Conservation (phyloP, 2,329 filamentous ascomycete genomes). For the Myriosclerotinia scirpicola region DNA sequence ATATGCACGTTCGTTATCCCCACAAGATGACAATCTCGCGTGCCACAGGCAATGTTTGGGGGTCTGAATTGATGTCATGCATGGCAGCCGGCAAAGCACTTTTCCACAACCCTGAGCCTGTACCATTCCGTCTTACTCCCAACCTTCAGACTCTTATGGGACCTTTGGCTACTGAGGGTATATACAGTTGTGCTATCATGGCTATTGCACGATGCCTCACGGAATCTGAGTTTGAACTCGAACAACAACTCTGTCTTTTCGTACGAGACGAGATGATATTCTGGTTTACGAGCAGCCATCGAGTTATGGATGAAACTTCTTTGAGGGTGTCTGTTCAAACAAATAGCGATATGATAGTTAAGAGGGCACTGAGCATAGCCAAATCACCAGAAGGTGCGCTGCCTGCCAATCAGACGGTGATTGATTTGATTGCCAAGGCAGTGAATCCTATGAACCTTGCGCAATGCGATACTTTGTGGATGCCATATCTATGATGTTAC, state of each 20-base stretch:
- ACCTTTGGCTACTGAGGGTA: slow-evolving; percentile 90
- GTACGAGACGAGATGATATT: slow-evolving; percentile 98
- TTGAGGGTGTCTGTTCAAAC: slow-evolving; percentile 73
- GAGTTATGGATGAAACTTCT: slow-evolving; percentile 62
- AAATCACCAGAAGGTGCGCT: slow-evolving; percentile 71
- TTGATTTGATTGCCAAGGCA: slow-evolving; percentile 88
- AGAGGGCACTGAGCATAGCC: slow-evolving; percentile 81
- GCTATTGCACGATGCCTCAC: slow-evolving; percentile 92
- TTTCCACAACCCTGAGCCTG: slow-evolving; percentile 93
- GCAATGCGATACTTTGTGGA: slow-evolving; percentile 91
- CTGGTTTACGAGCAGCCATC: slow-evolving; percentile 84
- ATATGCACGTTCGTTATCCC: slow-evolving; percentile 94
- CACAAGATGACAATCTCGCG: slow-evolving; percentile 93
- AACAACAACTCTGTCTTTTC: slow-evolving; percentile 90
- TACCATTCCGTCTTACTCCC: slow-evolving; percentile 95
- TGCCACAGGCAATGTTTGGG: slow-evolving; percentile 90
- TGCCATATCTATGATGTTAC: slow-evolving; percentile 76
- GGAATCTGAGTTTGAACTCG: slow-evolving; percentile 85
- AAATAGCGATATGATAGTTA: slow-evolving; percentile 90
- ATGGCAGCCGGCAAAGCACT: slow-evolving; percentile 82
- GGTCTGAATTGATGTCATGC: slow-evolving; percentile 86
- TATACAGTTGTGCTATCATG: slow-evolving; percentile 95
- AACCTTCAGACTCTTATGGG: slow-evolving; percentile 97
- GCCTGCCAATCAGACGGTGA: slow-evolving; percentile 94
- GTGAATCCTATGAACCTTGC: slow-evolving; percentile 89